Percentiles rank a stretch among this genome's conserved stretches.
Evolutionary conservation across 1,284 basidiomycete genomes (phyloP).

Genomic region (Sporisorium sorghi): DNA sequence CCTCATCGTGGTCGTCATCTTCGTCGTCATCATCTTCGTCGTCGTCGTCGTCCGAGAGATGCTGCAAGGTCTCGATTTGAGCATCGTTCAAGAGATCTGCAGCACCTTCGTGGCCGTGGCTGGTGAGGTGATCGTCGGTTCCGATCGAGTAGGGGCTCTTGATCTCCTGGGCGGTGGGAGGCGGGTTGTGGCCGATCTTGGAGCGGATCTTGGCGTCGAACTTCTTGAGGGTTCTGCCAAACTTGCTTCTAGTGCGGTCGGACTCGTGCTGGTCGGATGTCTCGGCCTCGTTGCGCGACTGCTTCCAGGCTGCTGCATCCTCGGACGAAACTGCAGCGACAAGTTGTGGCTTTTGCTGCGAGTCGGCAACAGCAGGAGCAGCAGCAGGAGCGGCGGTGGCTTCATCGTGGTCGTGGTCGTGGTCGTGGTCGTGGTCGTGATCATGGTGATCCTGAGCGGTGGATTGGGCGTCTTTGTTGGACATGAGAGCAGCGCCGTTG

Average conservation of each 20-base stretch:
- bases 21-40: slow-evolving; percentile 24
- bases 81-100: slow-evolving; percentile 48
- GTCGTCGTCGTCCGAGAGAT: slow-evolving; percentile 34
- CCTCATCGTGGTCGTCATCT: slow-evolving; percentile 27
- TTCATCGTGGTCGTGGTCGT: slow-evolving; percentile 19
- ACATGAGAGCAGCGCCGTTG: slow-evolving; percentile 41
- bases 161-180: slow-evolving; percentile 32
- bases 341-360: background rate
- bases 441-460: slow-evolving; percentile 18
- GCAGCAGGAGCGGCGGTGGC: no score
- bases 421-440: slow-evolving; percentile 11
- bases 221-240: slow-evolving; percentile 37
- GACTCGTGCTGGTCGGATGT: slow-evolving; percentile 28
- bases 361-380: background rate
- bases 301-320: slow-evolving; percentile 32
- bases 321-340: background rate
- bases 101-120: slow-evolving; percentile 20
- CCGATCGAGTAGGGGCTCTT: slow-evolving; percentile 44
- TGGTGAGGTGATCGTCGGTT: slow-evolving; percentile 33
- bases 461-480: slow-evolving; percentile 29
- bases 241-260: slow-evolving; percentile 6
- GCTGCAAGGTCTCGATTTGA: slow-evolving; percentile 34
- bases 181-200: slow-evolving; percentile 28
- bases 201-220: slow-evolving; percentile 36
- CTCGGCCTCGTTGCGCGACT: slow-evolving; percentile 26